Percentiles rank a stretch among this genome's conserved stretches.
Evolutionary conservation across 805 yeast species (phyloP).

Genomic region (Starmerella gropengiesseri): DNA sequence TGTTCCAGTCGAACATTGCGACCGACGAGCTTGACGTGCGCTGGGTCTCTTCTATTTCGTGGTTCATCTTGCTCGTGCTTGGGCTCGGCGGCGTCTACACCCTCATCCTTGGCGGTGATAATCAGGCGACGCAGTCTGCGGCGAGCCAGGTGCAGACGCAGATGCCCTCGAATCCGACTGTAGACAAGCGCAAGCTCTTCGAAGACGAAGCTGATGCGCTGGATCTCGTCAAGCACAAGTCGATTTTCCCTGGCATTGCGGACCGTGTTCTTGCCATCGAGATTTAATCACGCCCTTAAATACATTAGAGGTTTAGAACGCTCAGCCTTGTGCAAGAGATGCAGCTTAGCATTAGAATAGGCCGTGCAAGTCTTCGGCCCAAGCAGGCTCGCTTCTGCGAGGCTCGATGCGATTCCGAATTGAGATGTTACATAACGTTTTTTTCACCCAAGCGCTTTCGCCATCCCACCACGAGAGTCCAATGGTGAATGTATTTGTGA

Average conservation of each 20-base stretch:
- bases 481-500: constrained; percentile 25
- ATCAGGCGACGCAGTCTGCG: constrained; percentile 23
- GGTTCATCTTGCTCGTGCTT: constrained; percentile 83
- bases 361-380: not conserved
- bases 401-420: too few species aligned
- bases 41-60: constrained; percentile 87
- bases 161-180: constrained; percentile 20
- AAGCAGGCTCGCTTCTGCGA: not conserved
- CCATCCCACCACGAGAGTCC: not conserved
- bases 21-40: constrained; percentile 80
- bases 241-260: constrained; percentile 50
- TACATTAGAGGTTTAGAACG: too few species aligned
- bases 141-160: constrained; percentile 14
- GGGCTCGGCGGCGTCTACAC: constrained; percentile 75
- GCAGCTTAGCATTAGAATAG: too few species aligned
- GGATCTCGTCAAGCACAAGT: constrained; percentile 48
- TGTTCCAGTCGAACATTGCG: constrained; percentile 79
- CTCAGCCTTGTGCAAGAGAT: too few species aligned
- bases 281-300: too few species aligned
- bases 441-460: not conserved
- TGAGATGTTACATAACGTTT: constrained; percentile 3
- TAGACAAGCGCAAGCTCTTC: constrained; percentile 48
- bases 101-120: constrained; percentile 44
- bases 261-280: constrained; percentile 34
- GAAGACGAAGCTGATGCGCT: constrained; percentile 62